Evolutionary conservation across 2,329 filamentous ascomycete species (phyloP).

Genomic region (Trichoderma koningii): DNA sequence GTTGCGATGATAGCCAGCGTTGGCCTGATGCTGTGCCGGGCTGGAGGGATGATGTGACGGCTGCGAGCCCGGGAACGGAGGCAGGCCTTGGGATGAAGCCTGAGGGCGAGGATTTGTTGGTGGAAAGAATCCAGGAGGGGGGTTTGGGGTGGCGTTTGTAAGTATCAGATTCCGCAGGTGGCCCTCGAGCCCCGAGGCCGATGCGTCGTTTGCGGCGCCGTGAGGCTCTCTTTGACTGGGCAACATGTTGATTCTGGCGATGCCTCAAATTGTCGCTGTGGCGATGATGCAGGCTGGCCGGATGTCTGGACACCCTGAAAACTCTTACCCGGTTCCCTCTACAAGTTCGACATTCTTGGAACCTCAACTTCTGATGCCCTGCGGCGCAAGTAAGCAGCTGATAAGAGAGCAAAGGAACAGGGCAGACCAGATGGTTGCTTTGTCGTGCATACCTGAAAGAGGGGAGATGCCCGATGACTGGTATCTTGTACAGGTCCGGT

Average conservation of each 20-base stretch:
- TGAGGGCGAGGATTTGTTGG: not conserved
- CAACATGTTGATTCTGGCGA: not conserved
- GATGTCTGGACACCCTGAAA: not conserved
- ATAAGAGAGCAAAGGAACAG: not conserved
- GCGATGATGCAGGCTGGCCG: not conserved
- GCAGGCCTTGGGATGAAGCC: not conserved
- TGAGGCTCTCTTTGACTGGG: not conserved
- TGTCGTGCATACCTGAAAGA: not conserved
- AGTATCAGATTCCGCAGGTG: constrained; percentile 63
- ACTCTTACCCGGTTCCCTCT: not conserved
- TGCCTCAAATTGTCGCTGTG: not conserved
- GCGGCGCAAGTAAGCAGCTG: not conserved
- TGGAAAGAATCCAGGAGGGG: not conserved
- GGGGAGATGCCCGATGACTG: not conserved
- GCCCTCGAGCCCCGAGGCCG: constrained; percentile 50
- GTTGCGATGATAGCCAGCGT: not conserved
- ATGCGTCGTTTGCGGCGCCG: not conserved
- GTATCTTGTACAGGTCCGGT: too few species aligned
- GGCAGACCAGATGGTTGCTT: not conserved
- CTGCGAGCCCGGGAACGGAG: not conserved
- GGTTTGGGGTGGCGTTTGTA: constrained; percentile 45
- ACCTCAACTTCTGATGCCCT: not conserved
- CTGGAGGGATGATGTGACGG: not conserved
- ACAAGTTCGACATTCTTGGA: not conserved
- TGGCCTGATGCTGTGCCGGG: not conserved